A percentile compares a stretch with the other conserved stretches of the same genome.
phyloP scores from a whole-genome alignment of 441 rosid species.

The Pelargonium myrrhifolium region DNA sequence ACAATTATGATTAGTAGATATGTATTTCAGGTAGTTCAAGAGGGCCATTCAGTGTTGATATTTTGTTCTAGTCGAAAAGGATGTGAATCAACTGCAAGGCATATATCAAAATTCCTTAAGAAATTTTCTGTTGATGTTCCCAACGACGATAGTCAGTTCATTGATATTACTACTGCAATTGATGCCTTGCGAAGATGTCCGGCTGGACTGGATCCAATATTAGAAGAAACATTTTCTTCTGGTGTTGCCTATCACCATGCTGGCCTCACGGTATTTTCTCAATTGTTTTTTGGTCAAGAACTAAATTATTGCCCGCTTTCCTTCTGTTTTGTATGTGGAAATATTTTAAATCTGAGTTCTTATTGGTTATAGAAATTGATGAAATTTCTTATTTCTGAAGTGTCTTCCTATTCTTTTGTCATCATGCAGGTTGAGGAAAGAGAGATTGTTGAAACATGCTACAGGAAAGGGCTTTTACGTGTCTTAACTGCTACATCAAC shows the following conservation, averaged over 20 bases:
- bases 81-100: constrained; percentile 96
- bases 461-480: constrained; percentile 81
- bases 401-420: constrained; percentile 13
- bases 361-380: neutral
- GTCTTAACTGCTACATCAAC: constrained; percentile 97
- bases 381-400: constrained; percentile 6
- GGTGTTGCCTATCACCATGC: constrained; percentile 99
- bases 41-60: constrained; percentile 86
- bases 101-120: constrained; percentile 69
- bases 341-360: constrained; percentile 4
- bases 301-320: constrained; percentile 16
- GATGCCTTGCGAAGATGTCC: constrained; percentile 78
- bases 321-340: constrained; percentile 11
- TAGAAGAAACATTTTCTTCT: constrained; percentile 86
- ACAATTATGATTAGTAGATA: constrained; percentile 17
- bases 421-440: constrained; percentile 85
- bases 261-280: constrained; percentile 75
- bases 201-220: constrained; percentile 81
- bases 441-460: constrained; percentile 89
- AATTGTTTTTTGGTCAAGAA: neutral
- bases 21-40: constrained; percentile 77
- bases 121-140: constrained; percentile 39
- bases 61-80: constrained; percentile 98
- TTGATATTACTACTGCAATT: constrained; percentile 61
- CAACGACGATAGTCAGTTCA: constrained; percentile 48